These are phyloP conservation scores for Acacia confusa DNA, from an alignment of 306 rosid species.

Conservation along the genomic window DNA sequence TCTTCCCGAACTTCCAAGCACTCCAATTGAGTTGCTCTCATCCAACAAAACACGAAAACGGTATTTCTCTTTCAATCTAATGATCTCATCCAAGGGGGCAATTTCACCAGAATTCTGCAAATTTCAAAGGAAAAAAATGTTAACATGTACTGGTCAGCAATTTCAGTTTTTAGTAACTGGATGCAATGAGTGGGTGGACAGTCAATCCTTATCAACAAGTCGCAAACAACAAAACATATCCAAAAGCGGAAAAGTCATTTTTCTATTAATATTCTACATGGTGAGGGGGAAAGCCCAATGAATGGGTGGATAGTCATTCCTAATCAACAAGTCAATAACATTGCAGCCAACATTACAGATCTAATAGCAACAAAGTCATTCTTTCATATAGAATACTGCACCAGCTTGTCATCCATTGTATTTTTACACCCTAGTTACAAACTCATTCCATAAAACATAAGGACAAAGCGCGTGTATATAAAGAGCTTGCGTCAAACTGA, in stretches of 20 bases:
- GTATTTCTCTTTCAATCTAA: constrained; percentile 84
- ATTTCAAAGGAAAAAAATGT: constrained; percentile 5
- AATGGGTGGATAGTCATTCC: background rate
- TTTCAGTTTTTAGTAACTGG: background rate
- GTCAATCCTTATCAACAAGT: background rate
- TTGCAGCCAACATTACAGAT: background rate
- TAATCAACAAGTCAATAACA: no score
- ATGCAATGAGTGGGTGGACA: background rate
- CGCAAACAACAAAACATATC: background rate
- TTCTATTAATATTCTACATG: background rate
- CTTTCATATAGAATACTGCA: background rate
- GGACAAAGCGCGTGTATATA: no score
- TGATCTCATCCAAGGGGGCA: constrained; percentile 89
- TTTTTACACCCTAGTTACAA: background rate
- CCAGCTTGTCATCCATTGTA: background rate
- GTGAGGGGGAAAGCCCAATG: background rate
- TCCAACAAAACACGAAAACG: constrained; percentile 85
- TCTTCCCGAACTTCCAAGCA: constrained; percentile 87
- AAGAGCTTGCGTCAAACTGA: background rate
- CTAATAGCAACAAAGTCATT: background rate
- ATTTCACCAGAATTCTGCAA: constrained; percentile 95
- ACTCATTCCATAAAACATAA: no score
- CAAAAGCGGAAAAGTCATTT: background rate
- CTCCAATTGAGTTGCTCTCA: constrained; percentile 98
- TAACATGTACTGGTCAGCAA: background rate